Evolutionary conservation across 2,329 filamentous ascomycete species (phyloP), one percentile per base, ranked within the genome.

Genomic region (Aspergillus vadensis): DNA sequence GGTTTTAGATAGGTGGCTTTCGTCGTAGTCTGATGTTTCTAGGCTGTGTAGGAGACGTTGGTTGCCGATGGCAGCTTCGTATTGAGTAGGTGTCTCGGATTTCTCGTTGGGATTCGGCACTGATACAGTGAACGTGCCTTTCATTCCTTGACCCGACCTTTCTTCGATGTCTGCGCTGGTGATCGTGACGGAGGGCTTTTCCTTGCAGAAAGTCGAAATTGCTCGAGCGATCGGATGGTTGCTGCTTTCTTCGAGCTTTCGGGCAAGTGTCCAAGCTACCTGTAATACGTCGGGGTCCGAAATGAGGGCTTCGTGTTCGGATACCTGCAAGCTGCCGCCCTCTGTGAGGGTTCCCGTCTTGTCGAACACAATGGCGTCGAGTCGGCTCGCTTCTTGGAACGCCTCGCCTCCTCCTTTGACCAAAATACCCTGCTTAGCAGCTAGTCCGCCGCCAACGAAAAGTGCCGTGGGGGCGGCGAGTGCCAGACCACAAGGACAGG

Each of bases 401-500:
- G 91, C 91, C 72, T 93, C 90, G 36, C 91, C 91, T 21, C 91
- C 91, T 21, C 91, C 91, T 75, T 92, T 92, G 67, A 90, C 91
- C 1, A 96, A 81, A 57, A 96, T 92, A 1, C 91, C 91, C 69
- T 91, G 79, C 72, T 89, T 88, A 6, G 91, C 91, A 2, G 91
- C 91, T 17, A 95, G 79, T 1, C 91, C 91, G 38, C 90, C 88
- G 2, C 91, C 91, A 9, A 95, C 91, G 65, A 94, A 94, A 36
- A 96, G 76, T n/a, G 91, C 91, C 0, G 91, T 96, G 1, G 91
- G 91, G 0, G 91, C 91, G n/a, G 91, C 91, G 7, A 96, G 85
- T 1, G 89, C 91, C 14, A 96, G 83, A 2, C 91, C 91, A 69
- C 91, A 96, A 1, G 91, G 91, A 70, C 91, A 96, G 2, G 91